Base-by-base conservation (phyloP, 805 yeast genomes). In the Kuraishia capsulata region DNA sequence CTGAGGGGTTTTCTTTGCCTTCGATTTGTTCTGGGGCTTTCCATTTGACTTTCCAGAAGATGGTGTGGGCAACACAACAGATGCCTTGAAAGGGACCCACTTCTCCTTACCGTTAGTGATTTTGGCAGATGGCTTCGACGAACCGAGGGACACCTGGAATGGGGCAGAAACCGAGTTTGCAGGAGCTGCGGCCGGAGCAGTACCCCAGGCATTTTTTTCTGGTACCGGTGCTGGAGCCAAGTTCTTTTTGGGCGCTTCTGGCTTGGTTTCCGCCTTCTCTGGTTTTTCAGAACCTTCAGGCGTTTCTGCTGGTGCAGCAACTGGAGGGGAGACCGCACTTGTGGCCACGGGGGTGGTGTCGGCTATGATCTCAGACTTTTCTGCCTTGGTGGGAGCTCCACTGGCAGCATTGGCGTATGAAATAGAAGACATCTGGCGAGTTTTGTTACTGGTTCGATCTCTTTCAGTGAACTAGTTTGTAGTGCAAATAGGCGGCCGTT, bases 211-310 rank as follows among this genome's bases (percentile, higher is more conserved):
- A 47, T 69, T 75, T 30, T 69, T 71, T 37, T 64, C 59, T 25
- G 84, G 85, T 21, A 75, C 65, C 11, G 85, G 84, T 20, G 85
- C 85, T 4, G 85, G 84, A 8, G 79, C 76, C 21, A 74, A 58
- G 54, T 50, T 58, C 43, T 49, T 50, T 36, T 52, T 53, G 38
- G 49, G 40, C n/a, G n/a, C n/a, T 43, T 18, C 41, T 35, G 39
- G 52, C 59, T 50, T 39, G n/a, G n/a, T n/a, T n/a, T n/a, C n/a
- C n/a, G n/a, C n/a, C n/a, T n/a, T n/a, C n/a, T n/a, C n/a, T n/a
- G n/a, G n/a, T n/a, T n/a, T n/a, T n/a, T n/a, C n/a, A n/a, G n/a
- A n/a, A n/a, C n/a, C n/a, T n/a, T n/a, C n/a, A n/a, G n/a, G n/a
- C n/a, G n/a, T n/a, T n/a, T n/a, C n/a, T n/a, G n/a, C n/a, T n/a